Percentiles rank a stretch among this genome's conserved stretches.
Conservation (phyloP, 257 asterid genomes). For the Nicotiana tomentosiformis region DNA sequence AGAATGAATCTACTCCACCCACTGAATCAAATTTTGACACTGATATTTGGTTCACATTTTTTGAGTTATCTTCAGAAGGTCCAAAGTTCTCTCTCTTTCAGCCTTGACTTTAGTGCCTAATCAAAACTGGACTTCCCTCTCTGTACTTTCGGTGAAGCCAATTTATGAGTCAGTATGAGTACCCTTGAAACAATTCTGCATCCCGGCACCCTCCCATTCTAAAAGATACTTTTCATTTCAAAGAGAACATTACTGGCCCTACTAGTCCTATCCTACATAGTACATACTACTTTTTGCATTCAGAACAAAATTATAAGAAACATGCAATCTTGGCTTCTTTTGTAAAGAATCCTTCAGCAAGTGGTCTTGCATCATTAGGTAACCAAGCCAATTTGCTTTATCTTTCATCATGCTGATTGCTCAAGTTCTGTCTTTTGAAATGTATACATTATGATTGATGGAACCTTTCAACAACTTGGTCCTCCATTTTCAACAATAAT, state of each 20-base stretch:
- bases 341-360: background rate
- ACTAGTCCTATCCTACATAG: background rate
- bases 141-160: background rate
- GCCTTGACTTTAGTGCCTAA: background rate
- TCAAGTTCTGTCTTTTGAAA: background rate
- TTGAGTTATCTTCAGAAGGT: background rate
- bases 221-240: background rate
- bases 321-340: background rate
- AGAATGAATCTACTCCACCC: background rate
- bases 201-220: background rate
- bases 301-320: background rate
- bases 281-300: background rate
- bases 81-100: background rate
- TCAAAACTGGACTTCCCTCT: background rate
- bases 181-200: conserved; percentile 3
- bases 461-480: background rate
- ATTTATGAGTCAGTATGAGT: background rate
- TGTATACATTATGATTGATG: background rate
- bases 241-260: background rate
- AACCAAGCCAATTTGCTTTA: background rate
- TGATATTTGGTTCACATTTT: background rate
- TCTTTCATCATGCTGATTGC: background rate
- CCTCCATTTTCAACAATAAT: background rate
- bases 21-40: background rate
- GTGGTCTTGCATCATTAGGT: background rate